Evolutionary conservation across 2,329 filamentous ascomycete genomes (phyloP), one percentile per base, ranked within the genome.

Genomic region (Alternaria angustiovoidea): DNA sequence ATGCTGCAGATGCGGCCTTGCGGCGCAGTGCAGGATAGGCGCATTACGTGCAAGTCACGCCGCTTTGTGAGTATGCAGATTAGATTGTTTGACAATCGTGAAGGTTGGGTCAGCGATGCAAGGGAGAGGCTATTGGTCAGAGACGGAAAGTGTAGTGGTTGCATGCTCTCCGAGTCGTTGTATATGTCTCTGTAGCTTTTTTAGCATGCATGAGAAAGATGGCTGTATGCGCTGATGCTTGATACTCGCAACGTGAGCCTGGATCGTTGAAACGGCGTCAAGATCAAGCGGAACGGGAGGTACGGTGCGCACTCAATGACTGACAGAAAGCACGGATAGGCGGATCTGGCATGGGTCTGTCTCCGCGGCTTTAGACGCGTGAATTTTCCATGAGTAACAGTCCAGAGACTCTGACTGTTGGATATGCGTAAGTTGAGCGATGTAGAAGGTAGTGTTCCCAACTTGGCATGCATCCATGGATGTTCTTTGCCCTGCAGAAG

Each of bases 221-320:
- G 34, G 28, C 20, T 36, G 41, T 46, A 49, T 49, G 56, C 20
- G 26, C 56, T 43, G 28, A 49, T 26, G 49, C 36, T 51, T 41
- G 20, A 34, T 48, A 39, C 20, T 49, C 34, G 24, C 28, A 60
- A 46, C 39, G n/a, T 18, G 20, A 46, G 39, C 46, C 47, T 51
- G 41, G 24, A 57, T 52, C 30, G 39, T 56, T 14, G 52, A 56
- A 32, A 39, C 39, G 28, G 52, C 52, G 44, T 39, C 36, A 54
- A 52, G n/a, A 30, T n/a, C 30, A 47, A 43, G 57, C 53, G 57
- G 57, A 60, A 60, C 57, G 57, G 57, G 57, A 60, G 57, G 57
- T 60, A 60, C 57, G 57, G 57, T 57, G 47, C 57, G 57, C 34
- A 34, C 32, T 51, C 53, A 42, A 48, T 57, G 47, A 56, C 22